Evolutionary conservation across 192 early-diverging fungal genomes (phyloP).

Genomic region (Ambispora gerdemannii): DNA sequence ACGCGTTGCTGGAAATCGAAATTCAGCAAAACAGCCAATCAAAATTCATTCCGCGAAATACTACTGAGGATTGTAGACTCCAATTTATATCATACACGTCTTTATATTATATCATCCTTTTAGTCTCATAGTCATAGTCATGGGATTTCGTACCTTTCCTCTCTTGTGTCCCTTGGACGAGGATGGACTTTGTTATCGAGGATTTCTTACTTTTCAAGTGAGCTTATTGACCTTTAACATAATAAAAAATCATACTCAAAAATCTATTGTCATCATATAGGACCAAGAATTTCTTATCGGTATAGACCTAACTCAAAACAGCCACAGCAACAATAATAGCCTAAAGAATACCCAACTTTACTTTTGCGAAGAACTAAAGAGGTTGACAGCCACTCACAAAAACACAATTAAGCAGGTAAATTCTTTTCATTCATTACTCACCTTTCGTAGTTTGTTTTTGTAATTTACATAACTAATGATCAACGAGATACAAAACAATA

Average conservation of each 20-base stretch:
- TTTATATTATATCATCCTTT: no score
- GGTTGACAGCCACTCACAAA: constrained; percentile 20
- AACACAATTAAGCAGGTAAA: constrained; percentile 8
- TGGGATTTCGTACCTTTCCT: constrained; percentile 1
- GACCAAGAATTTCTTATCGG: neutral
- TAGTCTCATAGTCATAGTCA: neutral
- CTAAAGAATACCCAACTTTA: constrained; percentile 25
- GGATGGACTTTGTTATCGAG: constrained; percentile 23
- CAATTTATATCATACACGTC: no score
- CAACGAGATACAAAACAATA: neutral
- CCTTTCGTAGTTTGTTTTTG: constrained; percentile 1
- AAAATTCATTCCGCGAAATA: no score
- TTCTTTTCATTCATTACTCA: constrained; percentile 7
- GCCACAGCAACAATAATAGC: neutral
- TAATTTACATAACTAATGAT: neutral
- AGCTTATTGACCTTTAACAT: neutral
- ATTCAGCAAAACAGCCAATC: no score
- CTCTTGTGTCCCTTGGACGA: constrained; percentile 21
- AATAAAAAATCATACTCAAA: neutral
- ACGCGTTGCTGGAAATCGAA: no score
- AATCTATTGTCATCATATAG: constrained; percentile 8
- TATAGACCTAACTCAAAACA: constrained; percentile 16
- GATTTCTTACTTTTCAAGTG: constrained; percentile 31
- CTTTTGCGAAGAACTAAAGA: constrained; percentile 25
- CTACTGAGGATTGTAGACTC: no score